phyloP scores from a whole-genome alignment of 2,329 filamentous ascomycete species.

The Aciculosporium take region DNA sequence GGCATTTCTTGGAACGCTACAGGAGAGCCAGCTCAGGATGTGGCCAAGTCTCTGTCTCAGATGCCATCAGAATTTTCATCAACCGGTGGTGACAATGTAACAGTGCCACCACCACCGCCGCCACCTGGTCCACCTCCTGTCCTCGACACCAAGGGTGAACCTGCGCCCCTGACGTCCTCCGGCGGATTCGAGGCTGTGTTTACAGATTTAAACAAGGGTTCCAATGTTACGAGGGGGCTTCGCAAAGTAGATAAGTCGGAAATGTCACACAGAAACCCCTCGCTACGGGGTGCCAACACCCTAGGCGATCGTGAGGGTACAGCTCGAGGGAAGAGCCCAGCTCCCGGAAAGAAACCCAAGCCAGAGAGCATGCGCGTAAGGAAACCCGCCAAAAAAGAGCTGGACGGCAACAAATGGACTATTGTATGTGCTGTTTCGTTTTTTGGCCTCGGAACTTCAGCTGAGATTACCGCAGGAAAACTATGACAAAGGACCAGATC shows the following conservation, averaged over 20 bases:
- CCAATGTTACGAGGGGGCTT: conserved; percentile 73
- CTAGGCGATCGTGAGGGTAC: conserved; percentile 47
- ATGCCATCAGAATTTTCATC: conserved; percentile 28
- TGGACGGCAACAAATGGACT: conserved; percentile 87
- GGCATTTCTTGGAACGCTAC: conserved; percentile 80
- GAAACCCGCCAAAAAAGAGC: conserved; percentile 65
- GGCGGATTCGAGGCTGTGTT: conserved; percentile 78
- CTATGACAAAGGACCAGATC: conserved; percentile 59
- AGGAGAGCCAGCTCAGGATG: conserved; percentile 58
- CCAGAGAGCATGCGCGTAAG: conserved; percentile 73
- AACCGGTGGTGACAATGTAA: conserved; percentile 36
- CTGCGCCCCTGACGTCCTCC: conserved; percentile 22
- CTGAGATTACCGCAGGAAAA: conserved; percentile 50
- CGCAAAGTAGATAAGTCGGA: conserved; percentile 89
- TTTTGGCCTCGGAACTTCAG: background rate
- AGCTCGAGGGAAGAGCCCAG: conserved; percentile 64
- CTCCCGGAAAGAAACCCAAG: conserved; percentile 77
- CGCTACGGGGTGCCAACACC: conserved; percentile 57
- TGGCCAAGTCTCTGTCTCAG: conserved; percentile 38
- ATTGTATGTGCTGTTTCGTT: conserved; percentile 41
- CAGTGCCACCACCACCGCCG: conserved; percentile 47
- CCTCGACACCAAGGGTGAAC: conserved; percentile 40
- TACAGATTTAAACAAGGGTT: conserved; percentile 77
- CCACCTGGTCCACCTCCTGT: conserved; percentile 57
- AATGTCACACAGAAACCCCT: conserved; percentile 98